Conservation (phyloP, 2,329 filamentous ascomycete species). For the Colletotrichum phormii region DNA sequence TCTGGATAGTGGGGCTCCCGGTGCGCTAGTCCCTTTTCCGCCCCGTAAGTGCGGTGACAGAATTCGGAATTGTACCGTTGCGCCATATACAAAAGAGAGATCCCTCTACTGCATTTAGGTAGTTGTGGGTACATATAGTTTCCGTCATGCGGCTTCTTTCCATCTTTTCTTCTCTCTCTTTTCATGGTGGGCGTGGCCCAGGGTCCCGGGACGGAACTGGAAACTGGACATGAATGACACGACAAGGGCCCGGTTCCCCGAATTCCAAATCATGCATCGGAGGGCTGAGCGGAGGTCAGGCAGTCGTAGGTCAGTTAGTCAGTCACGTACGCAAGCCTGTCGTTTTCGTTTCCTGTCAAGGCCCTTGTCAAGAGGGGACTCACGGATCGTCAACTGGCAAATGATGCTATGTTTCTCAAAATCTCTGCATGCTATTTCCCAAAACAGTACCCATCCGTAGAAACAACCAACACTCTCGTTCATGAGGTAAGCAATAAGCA, state of each 20-base stretch:
- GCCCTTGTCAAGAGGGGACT: background rate
- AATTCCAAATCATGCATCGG: constrained; percentile 30
- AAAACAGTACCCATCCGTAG: background rate
- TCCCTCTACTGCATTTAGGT: too few species aligned
- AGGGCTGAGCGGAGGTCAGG: background rate
- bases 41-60: background rate
- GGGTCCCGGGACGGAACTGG: background rate
- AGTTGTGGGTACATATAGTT: too few species aligned
- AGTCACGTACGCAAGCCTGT: too few species aligned
- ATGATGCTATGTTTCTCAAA: background rate
- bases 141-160: background rate
- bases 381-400: background rate
- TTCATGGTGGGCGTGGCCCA: background rate
- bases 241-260: background rate
- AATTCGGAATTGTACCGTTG: too few species aligned
- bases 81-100: too few species aligned
- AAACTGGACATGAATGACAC: background rate
- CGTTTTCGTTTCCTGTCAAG: background rate
- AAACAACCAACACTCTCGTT: too few species aligned
- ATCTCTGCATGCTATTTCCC: background rate
- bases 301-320: too few species aligned
- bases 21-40: constrained; percentile 7
- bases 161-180: background rate
- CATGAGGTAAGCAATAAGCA: too few species aligned
- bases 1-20: background rate